Evolutionary conservation across 805 yeast species (phyloP), one percentile per base, ranked within the genome.

Genomic region (Suhomyces pyralidae): DNA sequence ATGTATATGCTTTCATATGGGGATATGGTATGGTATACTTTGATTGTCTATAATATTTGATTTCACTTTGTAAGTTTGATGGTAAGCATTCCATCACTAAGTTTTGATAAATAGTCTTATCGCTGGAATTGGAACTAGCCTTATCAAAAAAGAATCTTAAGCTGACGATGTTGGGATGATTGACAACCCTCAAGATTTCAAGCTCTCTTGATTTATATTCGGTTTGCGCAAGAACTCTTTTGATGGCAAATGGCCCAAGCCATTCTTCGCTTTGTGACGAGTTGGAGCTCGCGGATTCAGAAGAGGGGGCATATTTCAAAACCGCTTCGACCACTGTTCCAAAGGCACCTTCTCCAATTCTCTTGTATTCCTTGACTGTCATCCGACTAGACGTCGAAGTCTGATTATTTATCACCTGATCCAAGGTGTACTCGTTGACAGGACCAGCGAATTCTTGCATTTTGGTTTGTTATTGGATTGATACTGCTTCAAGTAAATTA

Each of bases 41-140:
- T 53, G 81, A 77, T 48, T 78, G 77, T 61, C 85, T 81, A 64
- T 83, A 87, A 60, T 85, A 81, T 59, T 85, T 84, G 60, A 88
- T 87, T 68, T 88, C 96, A 49, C 77, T 69, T 65, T 88, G 94
- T 57, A 88, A 76, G 51, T 89, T 88, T 43, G 85, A 85, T n/a
- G 94, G 94, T 51, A 88, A 74, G 59, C 92, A 86, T 69, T 88
- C 96, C 96, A 88, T 88, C 28, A 90, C 94, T 61, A 88, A 73
- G 73, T 88, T 89, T 65, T 86, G 93, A 65, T 86, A 88, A 25
- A 88, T 65, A 61, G 83, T 82, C 57, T 81, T 81, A 65, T 87
- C 93, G 45, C 51, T 52, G 12, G 56, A 55, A 49, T 73, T 71
- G 7, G 82, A 77, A 55, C 85, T 80, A 43, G 81, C 79, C 64